phyloP scores from a whole-genome alignment of 768 basidiomycete species.

The Mrakia blollopis region DNA sequence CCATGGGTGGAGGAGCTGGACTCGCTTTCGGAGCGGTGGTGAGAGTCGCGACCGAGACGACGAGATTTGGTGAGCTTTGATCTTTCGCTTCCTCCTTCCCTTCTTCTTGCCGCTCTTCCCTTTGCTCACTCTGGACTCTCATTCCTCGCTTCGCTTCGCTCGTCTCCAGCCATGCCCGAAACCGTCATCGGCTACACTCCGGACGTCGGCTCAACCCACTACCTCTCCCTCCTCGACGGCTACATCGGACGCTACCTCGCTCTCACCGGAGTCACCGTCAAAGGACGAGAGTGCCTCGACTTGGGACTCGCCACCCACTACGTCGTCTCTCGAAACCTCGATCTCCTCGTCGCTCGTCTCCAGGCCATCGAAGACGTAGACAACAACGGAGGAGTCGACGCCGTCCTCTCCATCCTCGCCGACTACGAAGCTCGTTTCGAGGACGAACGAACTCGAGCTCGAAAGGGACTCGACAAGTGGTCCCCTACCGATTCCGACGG shows the following conservation, averaged over 20 bases:
- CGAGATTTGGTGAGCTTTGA: constrained; percentile 51
- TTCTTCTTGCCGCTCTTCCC: neutral
- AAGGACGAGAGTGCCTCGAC: constrained; percentile 79
- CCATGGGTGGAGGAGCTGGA: constrained; percentile 95
- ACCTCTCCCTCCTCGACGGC: constrained; percentile 84
- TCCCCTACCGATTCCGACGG: constrained; percentile 37
- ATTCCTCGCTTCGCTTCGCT: neutral
- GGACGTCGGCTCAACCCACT: constrained; percentile 72
- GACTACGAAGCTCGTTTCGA: constrained; percentile 42
- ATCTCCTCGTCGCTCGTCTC: constrained; percentile 60
- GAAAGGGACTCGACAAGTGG: constrained; percentile 12
- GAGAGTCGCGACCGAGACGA: constrained; percentile 89
- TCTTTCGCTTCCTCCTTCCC: neutral
- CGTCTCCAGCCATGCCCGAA: constrained; percentile 76
- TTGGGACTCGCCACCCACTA: constrained; percentile 92
- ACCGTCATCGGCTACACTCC: constrained; percentile 75
- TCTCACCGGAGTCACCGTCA: constrained; percentile 66
- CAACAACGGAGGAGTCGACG: constrained; percentile 55
- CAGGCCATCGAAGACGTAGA: constrained; percentile 43
- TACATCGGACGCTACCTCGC: constrained; percentile 90
- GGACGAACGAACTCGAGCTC: neutral
- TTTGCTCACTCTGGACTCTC: neutral
- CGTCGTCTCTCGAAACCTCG: constrained; percentile 69
- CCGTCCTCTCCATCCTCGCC: constrained; percentile 58
- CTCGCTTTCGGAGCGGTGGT: constrained; percentile 77